Conservation (phyloP, 2,329 filamentous ascomycete species). For the Trichoderma atrobrunneum region DNA sequence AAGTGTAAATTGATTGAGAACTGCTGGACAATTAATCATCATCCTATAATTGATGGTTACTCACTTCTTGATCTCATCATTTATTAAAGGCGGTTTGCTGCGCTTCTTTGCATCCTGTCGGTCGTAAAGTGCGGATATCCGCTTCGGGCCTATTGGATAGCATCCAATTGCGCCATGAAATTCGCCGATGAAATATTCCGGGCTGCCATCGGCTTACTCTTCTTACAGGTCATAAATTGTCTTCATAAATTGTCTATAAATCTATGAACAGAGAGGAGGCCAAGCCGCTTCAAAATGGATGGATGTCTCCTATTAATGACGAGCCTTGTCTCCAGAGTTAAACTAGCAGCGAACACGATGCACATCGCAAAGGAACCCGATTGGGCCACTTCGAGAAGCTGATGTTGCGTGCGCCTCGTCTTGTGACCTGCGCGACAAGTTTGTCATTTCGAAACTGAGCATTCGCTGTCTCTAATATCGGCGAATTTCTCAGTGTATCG, state of each 20-base stretch:
- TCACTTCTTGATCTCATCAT: not conserved
- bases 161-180: not conserved
- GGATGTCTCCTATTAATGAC: not conserved
- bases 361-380: not conserved
- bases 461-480: not conserved
- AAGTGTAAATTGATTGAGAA: not conserved
- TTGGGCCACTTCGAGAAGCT: not conserved
- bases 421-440: not conserved
- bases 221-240: not conserved
- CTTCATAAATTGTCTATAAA: not conserved
- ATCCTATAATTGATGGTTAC: not conserved
- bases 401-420: not conserved
- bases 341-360: not conserved
- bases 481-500: not conserved
- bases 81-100: not conserved
- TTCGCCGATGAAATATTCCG: not conserved
- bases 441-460: not conserved
- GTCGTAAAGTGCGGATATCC: not conserved
- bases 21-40: not conserved
- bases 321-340: not conserved
- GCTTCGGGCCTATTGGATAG: not conserved
- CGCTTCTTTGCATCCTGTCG: not conserved
- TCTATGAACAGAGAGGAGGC: not conserved
- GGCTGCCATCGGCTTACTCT: not conserved
- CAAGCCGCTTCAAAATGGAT: not conserved